Evolutionary conservation across 2,329 filamentous ascomycete species (phyloP).

Genomic region (Phaeosphaeriaceae sp.): DNA sequence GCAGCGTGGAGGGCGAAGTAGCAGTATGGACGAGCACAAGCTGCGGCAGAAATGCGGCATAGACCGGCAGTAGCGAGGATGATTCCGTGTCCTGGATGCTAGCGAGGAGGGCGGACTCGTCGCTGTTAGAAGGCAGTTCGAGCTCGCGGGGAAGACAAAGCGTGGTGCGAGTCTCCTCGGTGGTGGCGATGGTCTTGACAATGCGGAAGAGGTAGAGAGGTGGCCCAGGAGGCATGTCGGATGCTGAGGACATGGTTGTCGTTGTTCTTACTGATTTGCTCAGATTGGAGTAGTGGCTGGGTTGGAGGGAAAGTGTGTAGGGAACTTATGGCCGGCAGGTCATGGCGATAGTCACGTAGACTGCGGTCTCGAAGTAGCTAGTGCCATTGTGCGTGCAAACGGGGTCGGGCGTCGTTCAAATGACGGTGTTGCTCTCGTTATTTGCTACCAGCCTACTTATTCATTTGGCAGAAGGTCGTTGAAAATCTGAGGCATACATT

Average conservation of each 20-base stretch:
- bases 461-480: too few relatives aligned
- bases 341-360: neutral
- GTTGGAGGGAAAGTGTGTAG: neutral
- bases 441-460: too few relatives aligned
- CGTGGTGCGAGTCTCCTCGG: neutral
- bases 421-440: too few relatives aligned
- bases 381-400: neutral
- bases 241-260: neutral
- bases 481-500: too few relatives aligned
- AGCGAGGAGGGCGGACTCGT: neutral
- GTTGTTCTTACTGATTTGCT: neutral
- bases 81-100: neutral
- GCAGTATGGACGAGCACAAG: neutral
- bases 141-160: slow-evolving; percentile 15
- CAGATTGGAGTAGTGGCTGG: neutral
- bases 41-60: neutral
- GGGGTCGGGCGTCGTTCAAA: too few relatives aligned
- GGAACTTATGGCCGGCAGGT: neutral
- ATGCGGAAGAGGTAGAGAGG: slow-evolving; percentile 15
- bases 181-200: slow-evolving; percentile 3
- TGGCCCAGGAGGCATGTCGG: neutral
- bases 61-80: neutral
- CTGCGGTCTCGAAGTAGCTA: neutral
- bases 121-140: neutral
- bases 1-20: neutral